Evolutionary conservation across 768 basidiomycete species (phyloP).

Genomic region (Kwoniella sp.): DNA sequence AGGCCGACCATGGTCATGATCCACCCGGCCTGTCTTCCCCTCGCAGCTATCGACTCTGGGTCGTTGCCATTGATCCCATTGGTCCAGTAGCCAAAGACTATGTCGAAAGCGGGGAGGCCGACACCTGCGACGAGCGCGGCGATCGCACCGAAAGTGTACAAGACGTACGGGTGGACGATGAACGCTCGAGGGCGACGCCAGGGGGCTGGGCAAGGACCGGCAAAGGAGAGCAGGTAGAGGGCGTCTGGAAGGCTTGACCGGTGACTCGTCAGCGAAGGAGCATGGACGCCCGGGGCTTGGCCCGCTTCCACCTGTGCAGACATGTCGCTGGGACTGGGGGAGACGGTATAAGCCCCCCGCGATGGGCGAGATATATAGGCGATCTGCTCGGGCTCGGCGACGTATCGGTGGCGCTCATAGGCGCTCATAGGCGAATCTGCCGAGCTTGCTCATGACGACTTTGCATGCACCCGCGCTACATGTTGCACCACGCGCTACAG

Average conservation of each 20-base stretch:
- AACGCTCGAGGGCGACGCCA: constrained; percentile 15
- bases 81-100: constrained; percentile 39
- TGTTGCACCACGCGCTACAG: too few relatives aligned
- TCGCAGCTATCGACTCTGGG: constrained; percentile 2
- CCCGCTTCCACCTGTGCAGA: not conserved
- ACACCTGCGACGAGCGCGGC: constrained; percentile 29
- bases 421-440: too few relatives aligned
- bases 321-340: too few relatives aligned
- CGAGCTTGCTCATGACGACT: too few relatives aligned
- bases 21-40: constrained; percentile 27
- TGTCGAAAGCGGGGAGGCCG: constrained; percentile 32
- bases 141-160: constrained; percentile 28
- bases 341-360: too few relatives aligned
- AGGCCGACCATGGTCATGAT: constrained; percentile 34
- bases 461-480: too few relatives aligned
- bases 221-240: constrained; percentile 38
- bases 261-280: not conserved
- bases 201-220: constrained; percentile 23
- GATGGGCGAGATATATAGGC: too few relatives aligned
- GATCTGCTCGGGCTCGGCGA: too few relatives aligned
- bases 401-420: too few relatives aligned
- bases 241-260: constrained; percentile 20
- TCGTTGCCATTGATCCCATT: constrained; percentile 18
- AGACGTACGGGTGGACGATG: constrained; percentile 18
- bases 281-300: not conserved